A percentile compares a stretch with the other conserved stretches of the same genome.
phyloP scores from a whole-genome alignment of 805 yeast species.

The Yamadazyma sp. region DNA sequence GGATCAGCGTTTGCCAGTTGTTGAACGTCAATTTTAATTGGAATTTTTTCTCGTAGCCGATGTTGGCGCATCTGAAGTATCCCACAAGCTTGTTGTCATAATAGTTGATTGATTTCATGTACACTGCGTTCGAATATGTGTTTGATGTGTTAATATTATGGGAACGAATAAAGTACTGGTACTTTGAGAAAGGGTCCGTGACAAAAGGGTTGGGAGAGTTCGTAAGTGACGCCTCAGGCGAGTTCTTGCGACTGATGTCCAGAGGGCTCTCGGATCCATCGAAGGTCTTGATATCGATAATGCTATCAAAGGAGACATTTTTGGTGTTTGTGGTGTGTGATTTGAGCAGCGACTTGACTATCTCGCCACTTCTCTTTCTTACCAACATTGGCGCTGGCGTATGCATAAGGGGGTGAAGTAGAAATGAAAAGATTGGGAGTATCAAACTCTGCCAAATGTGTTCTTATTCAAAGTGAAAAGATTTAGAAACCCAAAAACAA shows the following conservation, averaged over 20 bases:
- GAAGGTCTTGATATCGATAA: slow-evolving; percentile 57
- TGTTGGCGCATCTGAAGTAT: slow-evolving; percentile 20
- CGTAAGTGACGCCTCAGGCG: slow-evolving; percentile 6
- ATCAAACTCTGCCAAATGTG: slow-evolving; percentile 2
- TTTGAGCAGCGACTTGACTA: slow-evolving; percentile 74
- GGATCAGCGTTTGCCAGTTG: slow-evolving; percentile 42
- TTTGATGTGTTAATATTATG: slow-evolving; percentile 10
- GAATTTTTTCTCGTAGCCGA: slow-evolving; percentile 37
- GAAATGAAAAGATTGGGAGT: slow-evolving; percentile 1
- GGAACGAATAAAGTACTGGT: slow-evolving; percentile 11
- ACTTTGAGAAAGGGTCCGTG: slow-evolving; percentile 4
- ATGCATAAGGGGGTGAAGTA: background rate
- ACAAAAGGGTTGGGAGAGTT: slow-evolving; percentile 8
- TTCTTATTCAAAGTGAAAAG: background rate
- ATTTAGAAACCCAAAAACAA: background rate
- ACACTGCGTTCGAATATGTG: slow-evolving; percentile 22
- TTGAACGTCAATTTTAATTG: slow-evolving; percentile 50
- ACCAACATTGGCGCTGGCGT: slow-evolving; percentile 26
- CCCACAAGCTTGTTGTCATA: slow-evolving; percentile 14
- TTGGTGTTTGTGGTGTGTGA: slow-evolving; percentile 5
- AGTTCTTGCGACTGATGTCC: slow-evolving; percentile 6
- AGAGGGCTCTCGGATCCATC: slow-evolving; percentile 40
- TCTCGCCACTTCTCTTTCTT: slow-evolving; percentile 83
- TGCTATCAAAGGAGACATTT: slow-evolving; percentile 11
- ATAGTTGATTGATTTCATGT: slow-evolving; percentile 30